These are phyloP conservation scores for Cadophora sp. DNA, from an alignment of 2,329 filamentous ascomycete species.

Conservation along the genomic window DNA sequence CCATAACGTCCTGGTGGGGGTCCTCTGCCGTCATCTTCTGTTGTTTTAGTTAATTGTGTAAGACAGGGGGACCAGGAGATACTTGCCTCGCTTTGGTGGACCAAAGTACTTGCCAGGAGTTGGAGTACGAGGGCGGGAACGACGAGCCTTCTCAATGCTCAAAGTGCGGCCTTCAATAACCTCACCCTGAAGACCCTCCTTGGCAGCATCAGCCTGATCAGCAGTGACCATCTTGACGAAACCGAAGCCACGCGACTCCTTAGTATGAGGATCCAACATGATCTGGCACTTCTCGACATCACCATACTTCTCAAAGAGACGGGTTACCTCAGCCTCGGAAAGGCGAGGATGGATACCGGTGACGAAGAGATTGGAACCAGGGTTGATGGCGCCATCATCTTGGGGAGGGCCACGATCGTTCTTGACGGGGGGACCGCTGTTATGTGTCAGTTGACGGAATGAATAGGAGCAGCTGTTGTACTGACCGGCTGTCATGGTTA, in stretches of 20 bases:
- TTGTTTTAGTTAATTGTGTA: conserved; percentile 46
- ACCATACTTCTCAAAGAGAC: conserved; percentile 98
- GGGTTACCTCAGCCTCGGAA: conserved; percentile 86
- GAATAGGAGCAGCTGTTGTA: conserved; percentile 10
- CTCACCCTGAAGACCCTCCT: conserved; percentile 94
- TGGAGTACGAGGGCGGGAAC: conserved; percentile 91
- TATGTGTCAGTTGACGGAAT: conserved; percentile 18
- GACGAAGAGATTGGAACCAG: conserved; percentile 97
- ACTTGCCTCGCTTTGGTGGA: conserved; percentile 93
- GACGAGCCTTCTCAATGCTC: conserved; percentile 98
- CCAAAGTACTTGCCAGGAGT: conserved; percentile 99
- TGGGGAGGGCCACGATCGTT: conserved; percentile 56
- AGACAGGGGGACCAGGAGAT: conserved; percentile 48
- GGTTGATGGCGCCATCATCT: conserved; percentile 85
- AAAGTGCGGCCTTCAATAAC: conserved; percentile 93
- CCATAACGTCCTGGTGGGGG: conserved; percentile 49
- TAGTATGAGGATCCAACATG: conserved; percentile 98
- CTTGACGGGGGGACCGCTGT: conserved; percentile 55
- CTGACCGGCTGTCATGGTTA: conserved; percentile 55
- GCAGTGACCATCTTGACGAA: conserved; percentile 99
- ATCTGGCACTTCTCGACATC: conserved; percentile 99
- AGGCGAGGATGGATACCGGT: conserved; percentile 96
- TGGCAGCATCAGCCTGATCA: conserved; percentile 95
- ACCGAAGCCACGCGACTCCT: conserved; percentile 97
- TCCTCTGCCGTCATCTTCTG: conserved; percentile 58